Evolutionary conservation across 768 basidiomycete species (phyloP), one percentile per base, ranked within the genome.

Genomic region (Lentinula lateritia): DNA sequence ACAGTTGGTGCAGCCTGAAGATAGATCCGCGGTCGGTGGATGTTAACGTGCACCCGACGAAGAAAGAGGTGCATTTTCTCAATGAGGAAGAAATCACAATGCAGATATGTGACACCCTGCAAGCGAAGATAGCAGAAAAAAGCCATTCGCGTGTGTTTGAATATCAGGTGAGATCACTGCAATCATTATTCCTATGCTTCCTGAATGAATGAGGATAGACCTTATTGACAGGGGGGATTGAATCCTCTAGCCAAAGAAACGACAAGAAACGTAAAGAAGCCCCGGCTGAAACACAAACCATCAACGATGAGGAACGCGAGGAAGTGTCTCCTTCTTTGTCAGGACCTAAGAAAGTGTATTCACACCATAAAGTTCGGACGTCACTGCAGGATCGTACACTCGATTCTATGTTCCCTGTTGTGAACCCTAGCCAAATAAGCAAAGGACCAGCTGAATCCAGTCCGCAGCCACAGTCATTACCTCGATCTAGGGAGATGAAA

Each of bases 11-110:
- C 62, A 95, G 95, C 66, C 72, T 98, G 46, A 79, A 87, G 45
- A 88, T 98, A 66, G 88, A 94, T 63, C 93, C 95, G 0, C 82
- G 85, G 35, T 86, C 90, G 28, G 89, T 99, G 16, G 97, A 99
- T 67, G 95, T 98, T 58, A 99, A 99, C 67, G 94, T 98, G 7
- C 95, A 98, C 70, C 97, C 96, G 0, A 98, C 97, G 2, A 99
- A 99, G 71, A 89, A 91, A 50, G 95, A 98, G 71, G 94, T 98
- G 1, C 92, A 94, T 66, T 98, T 98, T 68, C 72, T 98, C 53
- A 86, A 97, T 63, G 94, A 98, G 71, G 96, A 98, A 57, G 78
- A 75, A 13, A 92, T 98, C 67, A 88, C 88, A 6, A 87, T 92
- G 65, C 78, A 78, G 7, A 86, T 98, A 50, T 84, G 89, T 13